These are phyloP conservation scores for Trypanosoma rangeli DNA, from an alignment of 208 protist genomes.

Conservation along the genomic window DNA sequence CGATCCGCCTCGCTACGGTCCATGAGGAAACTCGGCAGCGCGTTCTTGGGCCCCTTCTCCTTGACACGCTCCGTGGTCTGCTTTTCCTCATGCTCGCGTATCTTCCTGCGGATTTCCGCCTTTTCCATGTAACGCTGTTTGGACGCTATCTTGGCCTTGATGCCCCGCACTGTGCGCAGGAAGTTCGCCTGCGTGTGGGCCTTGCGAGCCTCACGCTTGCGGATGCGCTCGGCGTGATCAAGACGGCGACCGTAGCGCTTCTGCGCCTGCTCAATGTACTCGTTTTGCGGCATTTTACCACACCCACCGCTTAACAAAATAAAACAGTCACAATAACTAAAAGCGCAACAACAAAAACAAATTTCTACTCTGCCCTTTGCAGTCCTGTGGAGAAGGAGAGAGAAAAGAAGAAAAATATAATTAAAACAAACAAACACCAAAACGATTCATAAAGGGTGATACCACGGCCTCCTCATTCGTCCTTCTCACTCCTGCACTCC, in stretches of 20 bases:
- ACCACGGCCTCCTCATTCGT: neutral
- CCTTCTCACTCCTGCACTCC: neutral
- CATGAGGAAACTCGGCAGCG: conserved; percentile 99
- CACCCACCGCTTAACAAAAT: conserved; percentile 11
- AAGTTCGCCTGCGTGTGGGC: conserved; percentile 94
- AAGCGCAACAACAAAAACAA: conserved; percentile 14
- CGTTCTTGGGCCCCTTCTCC: conserved; percentile 93
- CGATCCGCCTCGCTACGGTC: conserved; percentile 97
- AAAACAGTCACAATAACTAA: conserved; percentile 21
- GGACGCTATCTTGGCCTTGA: conserved; percentile 98
- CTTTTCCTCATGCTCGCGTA: conserved; percentile 98
- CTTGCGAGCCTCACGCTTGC: conserved; percentile 98
- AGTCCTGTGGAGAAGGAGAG: conserved; percentile 10
- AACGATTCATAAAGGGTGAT: neutral
- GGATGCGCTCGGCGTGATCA: conserved; percentile 97
- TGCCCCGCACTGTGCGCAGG: conserved; percentile 95
- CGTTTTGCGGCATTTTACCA: conserved; percentile 96
- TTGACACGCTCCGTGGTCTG: conserved; percentile 94
- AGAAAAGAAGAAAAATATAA: conserved; percentile 19
- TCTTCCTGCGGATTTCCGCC: conserved; percentile 99
- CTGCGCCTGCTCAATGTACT: conserved; percentile 98
- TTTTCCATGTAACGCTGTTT: conserved; percentile 99
- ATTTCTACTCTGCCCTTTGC: neutral
- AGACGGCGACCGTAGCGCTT: conserved; percentile 98
- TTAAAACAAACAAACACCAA: neutral